Evolutionary conservation across 2,329 filamentous ascomycete species (phyloP), one percentile per base, ranked within the genome.

Genomic region (Cytospora schulzeri): DNA sequence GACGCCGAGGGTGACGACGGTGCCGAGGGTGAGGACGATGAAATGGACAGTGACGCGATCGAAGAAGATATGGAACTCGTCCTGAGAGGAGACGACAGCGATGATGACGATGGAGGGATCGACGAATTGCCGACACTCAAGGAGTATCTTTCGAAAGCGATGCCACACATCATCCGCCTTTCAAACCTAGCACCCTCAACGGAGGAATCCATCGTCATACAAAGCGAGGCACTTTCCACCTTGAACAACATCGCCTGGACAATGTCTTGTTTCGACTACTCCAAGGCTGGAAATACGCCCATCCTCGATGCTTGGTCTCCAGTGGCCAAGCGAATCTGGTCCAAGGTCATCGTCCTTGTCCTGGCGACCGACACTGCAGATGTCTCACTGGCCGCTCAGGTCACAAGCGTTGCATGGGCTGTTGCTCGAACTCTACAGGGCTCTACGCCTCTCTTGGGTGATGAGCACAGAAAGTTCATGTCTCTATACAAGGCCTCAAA

Each of bases 161-260:
- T 83, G 14, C 82, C 82, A 2, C 76, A 83, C 65, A 74, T 86
- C 56, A 75, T 86, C 64, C 79, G 80, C 24, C 78, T 84, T 24
- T 75, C 79, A 38, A 77, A 76, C 61, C 73, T 80, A 8, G 73
- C 76, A 14, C 75, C 79, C 12, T 71, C 73, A 12, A 75, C 77
- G 61, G 79, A 81, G 24, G 78, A 80, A 33, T 71, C 76, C 19
- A 72, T 79, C 15, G 72, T 77, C 8, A 76, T 88, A 50, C 84
- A 84, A 67, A 74, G 74, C 24, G 80, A 83, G 68, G 83, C 87
- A 22, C 75, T 90, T 28, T 83, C 85, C 2, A 82, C 86, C 19
- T 79, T 91, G 65, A 89, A 85, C 78, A 90, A 90, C 74, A 84
- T 90, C 60, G 80, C 87, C 60, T 90, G 88, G 87, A 88, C 87